phyloP scores from a whole-genome alignment of 2,329 filamentous ascomycete genomes.

The Eurotiales sp. region DNA sequence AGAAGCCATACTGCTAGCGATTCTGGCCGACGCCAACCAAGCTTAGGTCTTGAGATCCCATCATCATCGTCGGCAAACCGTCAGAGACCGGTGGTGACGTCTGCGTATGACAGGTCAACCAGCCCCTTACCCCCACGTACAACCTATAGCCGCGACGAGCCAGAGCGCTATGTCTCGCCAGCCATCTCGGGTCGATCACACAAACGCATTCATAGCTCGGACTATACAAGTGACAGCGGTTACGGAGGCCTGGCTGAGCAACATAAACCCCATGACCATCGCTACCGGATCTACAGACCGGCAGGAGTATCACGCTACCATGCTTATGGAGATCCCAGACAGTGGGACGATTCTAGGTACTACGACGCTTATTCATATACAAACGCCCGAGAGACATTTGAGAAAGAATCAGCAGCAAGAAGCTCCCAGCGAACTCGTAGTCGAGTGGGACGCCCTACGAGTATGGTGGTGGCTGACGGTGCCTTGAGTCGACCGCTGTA shows the following conservation, averaged over 20 bases:
- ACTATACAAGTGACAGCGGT: conserved; percentile 36
- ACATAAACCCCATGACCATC: conserved; percentile 21
- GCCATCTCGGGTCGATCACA: conserved; percentile 28
- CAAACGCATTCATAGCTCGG: conserved; percentile 29
- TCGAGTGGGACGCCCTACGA: conserved; percentile 34
- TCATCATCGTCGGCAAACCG: conserved; percentile 19
- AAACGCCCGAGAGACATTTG: conserved; percentile 44
- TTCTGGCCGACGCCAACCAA: conserved; percentile 23
- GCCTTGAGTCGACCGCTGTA: conserved; percentile 22
- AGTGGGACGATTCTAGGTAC: conserved; percentile 38
- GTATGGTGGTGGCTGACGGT: conserved; percentile 37
- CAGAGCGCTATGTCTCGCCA: conserved; percentile 33
- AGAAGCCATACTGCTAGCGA: conserved; percentile 36
- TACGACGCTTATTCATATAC: conserved; percentile 47
- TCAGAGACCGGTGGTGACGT: conserved; percentile 26
- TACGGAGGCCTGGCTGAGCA: conserved; percentile 23
- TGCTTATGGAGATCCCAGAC: conserved; percentile 25
- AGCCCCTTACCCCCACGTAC: conserved; percentile 27
- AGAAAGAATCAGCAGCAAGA: conserved; percentile 41
- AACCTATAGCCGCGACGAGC: conserved; percentile 22
- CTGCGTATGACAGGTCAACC: conserved; percentile 27
- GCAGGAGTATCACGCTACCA: conserved; percentile 26
- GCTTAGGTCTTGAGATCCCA: conserved; percentile 26
- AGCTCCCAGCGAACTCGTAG: conserved; percentile 25
- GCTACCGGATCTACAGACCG: conserved; percentile 26